Base-by-base conservation (phyloP, 2,329 filamentous ascomycete genomes). In the Aspergillus niger region DNA sequence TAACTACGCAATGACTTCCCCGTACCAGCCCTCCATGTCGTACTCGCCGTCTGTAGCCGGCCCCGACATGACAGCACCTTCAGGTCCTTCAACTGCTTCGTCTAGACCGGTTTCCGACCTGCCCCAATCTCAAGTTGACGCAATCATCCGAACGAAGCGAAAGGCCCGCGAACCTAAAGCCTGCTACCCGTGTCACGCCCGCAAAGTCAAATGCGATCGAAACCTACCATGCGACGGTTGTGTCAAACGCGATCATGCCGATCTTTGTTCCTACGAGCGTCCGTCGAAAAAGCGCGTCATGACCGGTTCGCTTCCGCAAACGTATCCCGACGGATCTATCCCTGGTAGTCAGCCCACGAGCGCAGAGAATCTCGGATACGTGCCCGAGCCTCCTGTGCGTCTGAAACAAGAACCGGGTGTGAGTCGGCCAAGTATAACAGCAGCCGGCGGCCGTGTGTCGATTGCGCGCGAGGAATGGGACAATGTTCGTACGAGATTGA, bases 141-240 rank as follows among this genome's bases (percentile, higher is more conserved):
- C 78, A 38, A 80, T 81, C 32, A 80, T 81, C 58, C 76, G 79
- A 52, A 79, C 77, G 48, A 80, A 80, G 65, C 74, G 79, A 58
- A 81, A 81, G 64, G 78, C 79, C 51, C 75, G 79, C 52, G 79
- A 81, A 61, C 79, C 79, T 8, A 76, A 81, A 70, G 78, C 78
- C 49, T 80, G 78, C 63, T 80, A 80, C 60, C 77, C 78, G 11
- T 80, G 78, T 59, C 78, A 80, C 65, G 76, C 77, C 55, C 75
- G 78, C n/a, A 80, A 80, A 60, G 79, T 81, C 43, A 81, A 81
- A 71, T 81, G 79, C 67, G 79, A 81, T 66, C 77, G 79, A 43
- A 81, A 81, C 52, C 68, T 81, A 8, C 79, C 79, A 3, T 81
- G 79, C 67, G 79, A 81, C 61, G 79, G 79, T 20, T 81, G 79